Base-by-base conservation (phyloP, 768 basidiomycete species). In the Boletales sp. region DNA sequence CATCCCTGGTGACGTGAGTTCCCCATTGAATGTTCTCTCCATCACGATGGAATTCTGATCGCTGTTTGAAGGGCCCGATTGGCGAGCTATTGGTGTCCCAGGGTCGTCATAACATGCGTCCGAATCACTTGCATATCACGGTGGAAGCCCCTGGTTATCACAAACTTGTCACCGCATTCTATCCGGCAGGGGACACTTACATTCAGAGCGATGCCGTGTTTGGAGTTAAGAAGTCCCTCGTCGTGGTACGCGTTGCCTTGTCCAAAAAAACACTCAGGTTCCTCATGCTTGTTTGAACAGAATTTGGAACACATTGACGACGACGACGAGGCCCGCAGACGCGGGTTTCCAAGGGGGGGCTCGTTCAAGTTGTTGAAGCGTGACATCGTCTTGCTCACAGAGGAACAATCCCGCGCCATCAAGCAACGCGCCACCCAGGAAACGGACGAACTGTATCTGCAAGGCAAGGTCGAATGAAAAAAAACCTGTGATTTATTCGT, bases 41-140 rank as follows among this genome's bases (percentile, higher is more conserved):
- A 12, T 43, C 14, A 1, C 35, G 25, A 28, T 28, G 5, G 14
- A 15, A 28, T 49, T 37, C 35, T 62, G 48, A 67, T 41, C 12
- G 19, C 50, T 12, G 31, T 33, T 49, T 13, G 9, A 55, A 82
- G 77, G 90, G 89, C 1, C 81, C 91, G 0, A 88, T 90, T 3
- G 87, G 86, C 0, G 70, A 72, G 14, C 57, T 94, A 55, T 64
- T 92, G 18, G 46, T 68, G 1, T 61, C 62, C 0, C 71, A 90
- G 8, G 76, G 76, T 12, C 74, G 91, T 42, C 91, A 93, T 59
- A 80, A 83, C 50, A 83, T 83, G 72, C 77, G 91, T 13, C 91
- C 91, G 11, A 87, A 80, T 40, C 91, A 94, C 64, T 60, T 94
- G 43, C 91, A 94, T 65, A 68, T 92, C 53, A 74, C 82, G 72